Conservation (phyloP, 2,329 filamentous ascomycete genomes). For the Beauveria sp. region DNA sequence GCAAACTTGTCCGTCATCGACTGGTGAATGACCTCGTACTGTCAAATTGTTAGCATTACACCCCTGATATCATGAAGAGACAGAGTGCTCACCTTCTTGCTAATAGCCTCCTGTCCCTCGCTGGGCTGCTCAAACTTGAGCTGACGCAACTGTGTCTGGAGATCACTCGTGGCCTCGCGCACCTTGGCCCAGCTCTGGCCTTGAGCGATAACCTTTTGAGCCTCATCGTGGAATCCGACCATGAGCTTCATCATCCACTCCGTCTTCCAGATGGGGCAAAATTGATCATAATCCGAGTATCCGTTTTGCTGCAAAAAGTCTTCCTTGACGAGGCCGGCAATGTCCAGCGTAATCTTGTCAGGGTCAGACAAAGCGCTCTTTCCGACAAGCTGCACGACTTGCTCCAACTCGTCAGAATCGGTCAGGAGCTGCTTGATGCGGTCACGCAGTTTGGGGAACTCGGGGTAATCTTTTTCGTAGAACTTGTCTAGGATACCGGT, state of each 20-base stretch:
- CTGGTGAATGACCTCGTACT: slow-evolving; percentile 91
- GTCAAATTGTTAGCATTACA: slow-evolving; percentile 30
- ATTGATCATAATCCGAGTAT: slow-evolving; percentile 98
- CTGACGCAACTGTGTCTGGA: slow-evolving; percentile 75
- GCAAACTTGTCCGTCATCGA: slow-evolving; percentile 97
- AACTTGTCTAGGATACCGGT: slow-evolving; percentile 79
- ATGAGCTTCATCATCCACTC: slow-evolving; percentile 99
- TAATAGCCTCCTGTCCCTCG: slow-evolving; percentile 72
- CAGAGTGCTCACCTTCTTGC: slow-evolving; percentile 64
- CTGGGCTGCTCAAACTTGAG: slow-evolving; percentile 96
- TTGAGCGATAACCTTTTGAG: slow-evolving; percentile 88
- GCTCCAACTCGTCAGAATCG: slow-evolving; percentile 93
- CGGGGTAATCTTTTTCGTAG: slow-evolving; percentile 89
- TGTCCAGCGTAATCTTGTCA: slow-evolving; percentile 96
- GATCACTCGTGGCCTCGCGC: slow-evolving; percentile 78
- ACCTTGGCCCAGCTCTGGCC: slow-evolving; percentile 91
- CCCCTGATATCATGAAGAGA: background rate
- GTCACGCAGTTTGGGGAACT: slow-evolving; percentile 88
- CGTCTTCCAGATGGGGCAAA: slow-evolving; percentile 99
- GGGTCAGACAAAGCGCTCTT: slow-evolving; percentile 93
- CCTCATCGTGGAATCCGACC: slow-evolving; percentile 96
- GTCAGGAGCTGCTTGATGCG: slow-evolving; percentile 90
- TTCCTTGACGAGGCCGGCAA: slow-evolving; percentile 88
- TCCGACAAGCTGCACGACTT: slow-evolving; percentile 96
- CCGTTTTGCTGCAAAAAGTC: slow-evolving; percentile 99